Evolutionary conservation across 208 protist species (phyloP), one percentile per base, ranked within the genome.

Genomic region (Crithidia expoeki): DNA sequence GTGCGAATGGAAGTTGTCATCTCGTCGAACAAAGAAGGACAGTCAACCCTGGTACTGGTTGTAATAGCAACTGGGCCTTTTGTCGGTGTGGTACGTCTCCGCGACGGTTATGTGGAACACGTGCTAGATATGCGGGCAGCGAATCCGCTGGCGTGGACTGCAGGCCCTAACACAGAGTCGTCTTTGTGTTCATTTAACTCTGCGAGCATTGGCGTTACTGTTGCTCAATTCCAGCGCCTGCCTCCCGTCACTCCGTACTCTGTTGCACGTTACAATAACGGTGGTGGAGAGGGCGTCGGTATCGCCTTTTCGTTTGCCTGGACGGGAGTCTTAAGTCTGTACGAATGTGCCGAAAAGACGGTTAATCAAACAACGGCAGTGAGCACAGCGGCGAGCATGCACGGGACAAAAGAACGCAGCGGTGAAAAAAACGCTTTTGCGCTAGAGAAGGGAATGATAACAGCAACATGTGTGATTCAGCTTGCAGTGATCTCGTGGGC

Each of bases 1-100:
- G 64, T 67, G 7, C 50, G 32, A 19, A 71, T 77, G 72, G 32
- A 72, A 19, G 57, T 77, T 12, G 58, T 77, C 5, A 3, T 50
- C 14, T n/a, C 34, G 14, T 1, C 4, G 53, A 40, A 57, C 12
- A 21, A 33, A 46, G 27, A 11, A 34, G 68, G 27, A 34, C 10
- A 16, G 16, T 36, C 32, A 11, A 6, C 38, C 1, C 27, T 60
- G 12, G 63, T 67, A 47, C 40, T 77, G 51, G 42, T 77, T 2
- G 57, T 72, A 11, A 28, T 77, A 2, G 64, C 72, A 0, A 58
- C 53, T 12, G 65, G 56, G 12, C 47, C 63, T 21, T 40, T 77
- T 10, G 40, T 72, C 5, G 72, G 64, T 2, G 72, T 72, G 11
- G 56, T 72, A 16, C 21, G 34, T 7, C 56, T 77, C 9, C 0